A percentile compares a stretch with the other conserved stretches of the same genome.
Evolutionary conservation across 345 rosid genomes (phyloP).

Genomic region (Citrus trifoliata): DNA sequence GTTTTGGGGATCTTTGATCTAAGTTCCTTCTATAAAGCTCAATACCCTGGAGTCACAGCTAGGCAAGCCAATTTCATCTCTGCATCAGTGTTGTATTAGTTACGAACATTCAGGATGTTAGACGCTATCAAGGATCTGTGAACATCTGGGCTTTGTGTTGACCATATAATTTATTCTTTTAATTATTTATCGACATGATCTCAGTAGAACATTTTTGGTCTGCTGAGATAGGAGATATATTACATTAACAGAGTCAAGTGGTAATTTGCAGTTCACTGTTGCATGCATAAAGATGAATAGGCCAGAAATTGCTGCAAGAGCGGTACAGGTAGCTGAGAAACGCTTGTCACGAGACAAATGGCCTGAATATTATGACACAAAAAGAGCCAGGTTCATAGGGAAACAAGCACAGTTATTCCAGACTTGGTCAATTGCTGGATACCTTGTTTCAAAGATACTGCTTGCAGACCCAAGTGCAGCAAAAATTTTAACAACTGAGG

Average conservation of each 20-base stretch:
- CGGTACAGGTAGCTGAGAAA: slow-evolving; percentile 40
- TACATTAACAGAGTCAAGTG: slow-evolving; percentile 1
- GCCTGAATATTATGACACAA: slow-evolving; percentile 60
- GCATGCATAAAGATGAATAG: slow-evolving; percentile 55
- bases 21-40: not conserved
- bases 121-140: not conserved
- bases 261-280: slow-evolving; percentile 43
- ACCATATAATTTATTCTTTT: not conserved
- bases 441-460: slow-evolving; percentile 48
- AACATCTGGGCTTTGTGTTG: not conserved
- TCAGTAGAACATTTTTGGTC: not conserved
- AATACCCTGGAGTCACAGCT: not conserved
- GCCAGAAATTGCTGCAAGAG: slow-evolving; percentile 45
- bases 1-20: not conserved
- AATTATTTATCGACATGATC: not conserved
- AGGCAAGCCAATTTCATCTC: not conserved
- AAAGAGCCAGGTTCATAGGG: slow-evolving; percentile 45
- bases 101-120: not conserved
- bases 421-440: slow-evolving; percentile 59
- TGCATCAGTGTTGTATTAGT: not conserved
- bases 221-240: not conserved
- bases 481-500: slow-evolving; percentile 41
- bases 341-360: slow-evolving; percentile 41
- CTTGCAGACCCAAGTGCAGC: slow-evolving; percentile 42
- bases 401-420: slow-evolving; percentile 43